Conservation (phyloP, 2,329 filamentous ascomycete species). For the Neurospora sp. region DNA sequence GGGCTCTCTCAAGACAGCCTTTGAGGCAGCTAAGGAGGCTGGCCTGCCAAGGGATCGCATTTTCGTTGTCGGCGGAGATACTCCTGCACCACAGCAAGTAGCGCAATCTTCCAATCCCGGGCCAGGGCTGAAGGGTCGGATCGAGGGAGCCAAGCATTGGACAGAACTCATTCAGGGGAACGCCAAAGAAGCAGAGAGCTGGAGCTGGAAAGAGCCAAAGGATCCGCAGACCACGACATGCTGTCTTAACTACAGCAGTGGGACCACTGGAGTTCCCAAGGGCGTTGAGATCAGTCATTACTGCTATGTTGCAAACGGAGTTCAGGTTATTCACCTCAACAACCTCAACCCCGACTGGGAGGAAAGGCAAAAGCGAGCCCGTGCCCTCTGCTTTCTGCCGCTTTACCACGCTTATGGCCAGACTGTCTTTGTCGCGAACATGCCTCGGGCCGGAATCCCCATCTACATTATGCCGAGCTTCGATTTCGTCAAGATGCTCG, state of each 20-base stretch:
- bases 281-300: constrained; percentile 74
- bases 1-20: constrained; percentile 47
- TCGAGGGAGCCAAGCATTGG: constrained; percentile 50
- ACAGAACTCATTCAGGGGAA: constrained; percentile 45
- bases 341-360: constrained; percentile 38
- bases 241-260: constrained; percentile 69
- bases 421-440: constrained; percentile 56
- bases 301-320: constrained; percentile 64
- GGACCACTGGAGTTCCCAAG: constrained; percentile 75
- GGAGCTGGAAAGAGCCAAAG: constrained; percentile 51
- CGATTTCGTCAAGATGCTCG: constrained; percentile 63
- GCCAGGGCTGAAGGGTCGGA: constrained; percentile 15
- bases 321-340: constrained; percentile 44
- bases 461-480: constrained; percentile 74
- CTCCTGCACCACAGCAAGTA: constrained; percentile 16
- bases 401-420: constrained; percentile 70
- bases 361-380: constrained; percentile 26
- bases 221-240: constrained; percentile 45
- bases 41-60: constrained; percentile 46
- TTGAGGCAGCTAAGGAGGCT: constrained; percentile 53
- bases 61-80: constrained; percentile 55
- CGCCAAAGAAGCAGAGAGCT: constrained; percentile 40
- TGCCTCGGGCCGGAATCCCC: constrained; percentile 46
- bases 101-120: constrained; percentile 9
- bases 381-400: constrained; percentile 60